Conservation (phyloP, 371 early-diverging fungal genomes). For the Mucor sp. region DNA sequence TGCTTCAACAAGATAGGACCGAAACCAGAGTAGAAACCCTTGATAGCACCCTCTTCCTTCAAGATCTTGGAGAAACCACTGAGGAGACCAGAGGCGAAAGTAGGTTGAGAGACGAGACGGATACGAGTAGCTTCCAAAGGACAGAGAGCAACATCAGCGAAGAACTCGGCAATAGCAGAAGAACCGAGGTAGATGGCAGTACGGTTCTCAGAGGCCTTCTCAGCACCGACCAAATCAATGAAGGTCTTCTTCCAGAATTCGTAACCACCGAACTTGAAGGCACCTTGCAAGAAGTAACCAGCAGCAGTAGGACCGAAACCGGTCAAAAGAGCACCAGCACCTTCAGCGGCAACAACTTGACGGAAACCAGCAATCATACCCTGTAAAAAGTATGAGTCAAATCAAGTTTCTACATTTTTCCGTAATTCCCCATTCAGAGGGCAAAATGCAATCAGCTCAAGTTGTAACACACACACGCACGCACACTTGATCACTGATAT, state of each 20-base stretch:
- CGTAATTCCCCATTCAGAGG: background rate
- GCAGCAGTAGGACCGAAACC: slow-evolving; percentile 85
- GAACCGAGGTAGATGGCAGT: slow-evolving; percentile 82
- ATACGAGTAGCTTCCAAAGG: slow-evolving; percentile 82
- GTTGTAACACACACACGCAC: background rate
- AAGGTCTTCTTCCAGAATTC: slow-evolving; percentile 87
- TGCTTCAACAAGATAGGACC: slow-evolving; percentile 79
- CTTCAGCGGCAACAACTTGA: slow-evolving; percentile 79
- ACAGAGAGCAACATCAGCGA: slow-evolving; percentile 89
- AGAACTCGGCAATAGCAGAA: slow-evolving; percentile 90
- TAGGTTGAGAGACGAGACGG: slow-evolving; percentile 76
- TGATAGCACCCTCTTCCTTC: slow-evolving; percentile 70
- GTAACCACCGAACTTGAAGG: slow-evolving; percentile 91
- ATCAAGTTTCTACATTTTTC: background rate
- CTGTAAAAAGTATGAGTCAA: slow-evolving; percentile 13
- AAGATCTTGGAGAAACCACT: slow-evolving; percentile 63
- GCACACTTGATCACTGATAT: background rate
- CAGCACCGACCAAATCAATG: slow-evolving; percentile 73
- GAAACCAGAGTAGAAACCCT: slow-evolving; percentile 79
- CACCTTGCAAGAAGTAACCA: slow-evolving; percentile 91
- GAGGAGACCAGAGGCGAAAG: slow-evolving; percentile 68
- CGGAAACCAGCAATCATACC: slow-evolving; percentile 65
- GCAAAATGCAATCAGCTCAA: background rate
- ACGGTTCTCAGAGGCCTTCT: slow-evolving; percentile 80
- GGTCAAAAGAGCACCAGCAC: slow-evolving; percentile 82